Evolutionary conservation across 768 basidiomycete genomes (phyloP), one percentile per base, ranked within the genome.

Genomic region (Trametes cubensis): DNA sequence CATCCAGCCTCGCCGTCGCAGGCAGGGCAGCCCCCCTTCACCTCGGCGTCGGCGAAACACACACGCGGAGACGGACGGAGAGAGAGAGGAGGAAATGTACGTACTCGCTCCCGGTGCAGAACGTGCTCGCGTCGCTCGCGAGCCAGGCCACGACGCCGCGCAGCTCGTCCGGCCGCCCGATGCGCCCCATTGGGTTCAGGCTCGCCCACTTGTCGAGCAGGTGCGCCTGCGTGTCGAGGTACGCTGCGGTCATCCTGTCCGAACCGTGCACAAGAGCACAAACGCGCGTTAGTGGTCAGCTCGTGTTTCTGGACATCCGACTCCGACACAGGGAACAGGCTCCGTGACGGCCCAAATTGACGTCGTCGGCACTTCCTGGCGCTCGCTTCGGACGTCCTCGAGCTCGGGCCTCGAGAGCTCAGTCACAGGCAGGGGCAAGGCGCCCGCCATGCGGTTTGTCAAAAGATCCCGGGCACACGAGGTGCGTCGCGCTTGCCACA

Each of bases 21-120:
- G 42, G 42, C 2, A 4, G 14, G 41, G 5, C 14, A 13, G 15
- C 4, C 15, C 41, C 4, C 5, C 3, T 4, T 25, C 26, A 25
- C 26, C 47, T 3, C 23, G 5, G 23, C 47, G 3, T 17, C 17
- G 14, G 49, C 45, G n/a, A 34, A 5, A 23, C 46, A 40, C 38
- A 6, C n/a, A n/a, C 30, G 44, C 5, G 15, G 14, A 52, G 34
- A 6, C 17, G 10, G 38, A 7, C 34, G 20, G 38, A 5, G 6
- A 34, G 40, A 39, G n/a, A 6, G 17, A 40, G 52, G 18, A 51
- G 7, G 62, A 60, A 15, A 50, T n/a, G 17, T 41, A 85, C 88
- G 55, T 68, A 91, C 89, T 91, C 89, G 87, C 89, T 90, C 1
- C 89, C 89, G 0, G 90, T 92, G 69, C 88, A 90, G 71, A 87